These are phyloP conservation scores for Leishmania amazonensis DNA, from an alignment of 208 protist genomes.

Conservation along the genomic window DNA sequence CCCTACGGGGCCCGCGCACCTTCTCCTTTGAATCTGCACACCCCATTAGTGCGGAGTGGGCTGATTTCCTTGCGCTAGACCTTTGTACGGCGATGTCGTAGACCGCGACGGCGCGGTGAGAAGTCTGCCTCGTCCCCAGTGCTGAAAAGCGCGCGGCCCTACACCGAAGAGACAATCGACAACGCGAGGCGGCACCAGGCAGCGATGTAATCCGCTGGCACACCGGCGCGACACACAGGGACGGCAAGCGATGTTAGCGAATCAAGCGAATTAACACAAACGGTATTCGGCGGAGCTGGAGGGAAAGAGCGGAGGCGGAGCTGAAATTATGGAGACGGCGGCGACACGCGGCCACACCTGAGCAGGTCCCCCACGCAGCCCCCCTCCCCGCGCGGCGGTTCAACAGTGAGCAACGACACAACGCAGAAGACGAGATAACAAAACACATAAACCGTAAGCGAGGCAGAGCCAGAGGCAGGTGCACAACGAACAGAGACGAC, in stretches of 20 bases:
- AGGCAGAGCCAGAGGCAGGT: not conserved
- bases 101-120: not conserved
- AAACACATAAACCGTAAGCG: slow-evolving; percentile 19
- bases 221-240: not conserved
- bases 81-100: not conserved
- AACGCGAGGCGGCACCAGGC: not conserved
- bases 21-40: slow-evolving; percentile 13
- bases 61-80: too few relatives aligned
- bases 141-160: not conserved
- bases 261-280: slow-evolving; percentile 15
- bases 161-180: not conserved
- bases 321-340: not conserved
- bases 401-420: not conserved
- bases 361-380: not conserved
- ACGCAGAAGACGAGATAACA: not conserved
- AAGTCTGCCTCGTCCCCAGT: not conserved
- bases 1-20: not conserved
- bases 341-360: not conserved
- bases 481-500: not conserved
- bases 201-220: not conserved
- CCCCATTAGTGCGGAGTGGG: not conserved
- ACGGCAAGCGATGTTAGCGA: not conserved
- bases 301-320: not conserved
- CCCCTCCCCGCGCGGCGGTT: not conserved
- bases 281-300: not conserved